Base-by-base conservation (phyloP, 495 filamentous ascomycete genomes). In the Neurospora sp. region DNA sequence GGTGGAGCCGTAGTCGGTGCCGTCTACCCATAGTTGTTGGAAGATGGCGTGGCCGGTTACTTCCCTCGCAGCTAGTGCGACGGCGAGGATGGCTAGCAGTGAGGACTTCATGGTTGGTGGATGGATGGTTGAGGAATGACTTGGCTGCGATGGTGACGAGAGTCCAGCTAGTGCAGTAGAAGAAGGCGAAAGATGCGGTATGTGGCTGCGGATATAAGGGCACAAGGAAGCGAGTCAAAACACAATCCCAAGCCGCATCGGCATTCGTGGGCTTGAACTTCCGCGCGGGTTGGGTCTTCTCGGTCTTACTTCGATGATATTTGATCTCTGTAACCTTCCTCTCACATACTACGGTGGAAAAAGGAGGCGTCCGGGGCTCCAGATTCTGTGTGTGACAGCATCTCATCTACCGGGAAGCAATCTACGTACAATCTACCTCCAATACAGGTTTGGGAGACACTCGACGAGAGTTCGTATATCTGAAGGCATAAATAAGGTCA, bases 21-120 rank as follows among this genome's bases (percentile, higher is more conserved):
- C 85, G 71, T 87, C 79, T 10, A 88, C 79, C 84, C 84, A 87
- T 39, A 88, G 80, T 59, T 87, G 80, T 72, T 88, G 86, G 79
- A 86, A 88, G 40, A 82, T 82, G 35, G 86, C 83, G 46, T 88
- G 86, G 31, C 80, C 83, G 54, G 83, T 77, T 16, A 82, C 82
- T 42, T 82, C 70, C 7, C 78, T 76, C 48, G 78, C 80, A 27
- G 79, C 78, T 27, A 86, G 74, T 2, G 78, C 78, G 37, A 79
- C 75, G 14, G 48, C 7, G 1, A 79, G 35, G 6, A 73, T 18
- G 14, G 79, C 73, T 44, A 79, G 70, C 69, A 82, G 44, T 16
- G 80, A 77, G 12, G 81, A 81, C 79, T 84, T 86, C 85, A 86
- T 85, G 44, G 46, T 76, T 8, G 23, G 8, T 27, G 2, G 42